Conservation (phyloP, 2,329 filamentous ascomycete species). For the Sporothrix brunneoviolacea region DNA sequence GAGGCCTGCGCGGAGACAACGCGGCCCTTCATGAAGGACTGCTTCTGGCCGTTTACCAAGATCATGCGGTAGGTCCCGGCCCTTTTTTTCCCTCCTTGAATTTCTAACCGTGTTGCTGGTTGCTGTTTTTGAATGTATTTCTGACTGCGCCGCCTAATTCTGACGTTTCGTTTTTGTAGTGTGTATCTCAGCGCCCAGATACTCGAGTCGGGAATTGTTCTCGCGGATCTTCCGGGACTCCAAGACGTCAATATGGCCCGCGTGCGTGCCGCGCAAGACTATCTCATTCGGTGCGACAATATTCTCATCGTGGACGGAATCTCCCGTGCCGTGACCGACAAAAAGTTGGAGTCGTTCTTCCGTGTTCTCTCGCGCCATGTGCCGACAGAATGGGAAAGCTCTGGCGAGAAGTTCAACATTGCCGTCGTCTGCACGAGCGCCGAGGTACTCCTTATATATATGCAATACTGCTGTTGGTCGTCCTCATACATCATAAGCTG, state of each 20-base stretch:
- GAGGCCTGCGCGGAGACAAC: conserved; percentile 26
- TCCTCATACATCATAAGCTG: no score
- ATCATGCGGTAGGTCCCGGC: conserved; percentile 28
- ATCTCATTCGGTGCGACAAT: conserved; percentile 28
- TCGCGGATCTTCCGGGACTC: conserved; percentile 30
- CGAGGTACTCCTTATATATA: no score
- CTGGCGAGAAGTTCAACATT: conserved; percentile 21
- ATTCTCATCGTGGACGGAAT: conserved; percentile 31
- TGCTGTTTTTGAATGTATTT: background rate
- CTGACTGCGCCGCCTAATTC: background rate
- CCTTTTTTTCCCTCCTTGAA: no score
- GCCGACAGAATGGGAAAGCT: conserved; percentile 24
- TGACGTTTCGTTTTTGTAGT: conserved; percentile 12
- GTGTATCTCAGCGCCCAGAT: conserved; percentile 27
- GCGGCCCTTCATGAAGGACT: conserved; percentile 27
- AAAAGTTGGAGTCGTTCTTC: conserved; percentile 27
- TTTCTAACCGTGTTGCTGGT: background rate
- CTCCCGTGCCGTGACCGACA: conserved; percentile 24
- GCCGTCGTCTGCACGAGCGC: conserved; percentile 29
- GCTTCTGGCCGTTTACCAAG: conserved; percentile 31
- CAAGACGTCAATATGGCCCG: conserved; percentile 31
- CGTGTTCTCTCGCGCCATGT: conserved; percentile 24
- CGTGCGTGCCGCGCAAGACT: conserved; percentile 27
- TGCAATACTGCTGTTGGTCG: no score
- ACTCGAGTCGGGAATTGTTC: conserved; percentile 27